Evolutionary conservation across 495 filamentous ascomycete genomes (phyloP).

Genomic region (Penicillium mononematosum): DNA sequence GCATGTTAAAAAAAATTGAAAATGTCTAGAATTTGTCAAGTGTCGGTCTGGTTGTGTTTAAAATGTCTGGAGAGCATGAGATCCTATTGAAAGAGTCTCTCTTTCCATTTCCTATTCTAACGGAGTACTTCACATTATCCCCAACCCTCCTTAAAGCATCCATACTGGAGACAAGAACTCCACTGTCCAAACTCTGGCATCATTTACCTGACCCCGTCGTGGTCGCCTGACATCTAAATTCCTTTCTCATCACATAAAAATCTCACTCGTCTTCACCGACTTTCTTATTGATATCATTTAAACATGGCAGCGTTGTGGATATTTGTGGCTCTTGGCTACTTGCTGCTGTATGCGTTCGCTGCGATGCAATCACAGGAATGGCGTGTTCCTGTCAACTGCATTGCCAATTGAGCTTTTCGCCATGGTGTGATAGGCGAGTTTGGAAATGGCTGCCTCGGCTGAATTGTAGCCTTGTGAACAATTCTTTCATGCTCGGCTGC

Average conservation of each 20-base stretch:
- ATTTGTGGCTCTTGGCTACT: constrained; percentile 41
- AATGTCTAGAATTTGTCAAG: constrained; percentile 8
- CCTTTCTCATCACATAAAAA: constrained; percentile 1
- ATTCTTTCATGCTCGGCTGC: background rate
- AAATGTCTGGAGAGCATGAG: constrained; percentile 17
- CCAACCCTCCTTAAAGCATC: background rate
- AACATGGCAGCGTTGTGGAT: constrained; percentile 40
- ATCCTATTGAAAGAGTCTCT: background rate
- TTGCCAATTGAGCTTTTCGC: constrained; percentile 21
- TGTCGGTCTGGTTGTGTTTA: constrained; percentile 25
- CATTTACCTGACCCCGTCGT: background rate
- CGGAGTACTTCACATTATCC: background rate
- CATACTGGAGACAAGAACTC: background rate
- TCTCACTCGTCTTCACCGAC: constrained; percentile 10
- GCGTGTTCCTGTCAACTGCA: constrained; percentile 11
- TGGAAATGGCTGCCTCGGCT: background rate
- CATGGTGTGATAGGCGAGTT: background rate
- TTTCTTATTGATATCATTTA: background rate
- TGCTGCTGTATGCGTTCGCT: constrained; percentile 46
- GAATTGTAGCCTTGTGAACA: background rate
- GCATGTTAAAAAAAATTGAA: background rate
- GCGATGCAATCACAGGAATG: constrained; percentile 25
- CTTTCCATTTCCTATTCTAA: background rate
- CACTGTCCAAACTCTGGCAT: background rate
- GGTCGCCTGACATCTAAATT: background rate